Evolutionary conservation across 2,329 filamentous ascomycete genomes (phyloP), one percentile per base, ranked within the genome.

Genomic region (Aspergillus cejpii): DNA sequence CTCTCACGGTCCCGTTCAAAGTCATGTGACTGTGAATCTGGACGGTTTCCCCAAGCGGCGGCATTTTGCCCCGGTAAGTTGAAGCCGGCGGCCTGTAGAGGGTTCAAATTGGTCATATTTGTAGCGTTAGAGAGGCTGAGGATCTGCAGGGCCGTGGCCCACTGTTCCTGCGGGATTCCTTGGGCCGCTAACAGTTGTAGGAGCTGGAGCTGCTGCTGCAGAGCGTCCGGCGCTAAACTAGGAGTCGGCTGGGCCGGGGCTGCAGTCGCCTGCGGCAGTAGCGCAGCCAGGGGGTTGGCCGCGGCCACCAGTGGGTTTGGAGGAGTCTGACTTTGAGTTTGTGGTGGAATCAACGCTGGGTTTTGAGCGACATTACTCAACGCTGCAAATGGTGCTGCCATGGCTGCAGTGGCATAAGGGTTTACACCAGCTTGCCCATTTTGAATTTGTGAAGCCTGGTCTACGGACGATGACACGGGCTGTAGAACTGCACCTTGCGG

Each of bases 91-190:
- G 56, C 56, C 44, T 68, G 65, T 42, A 58, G 58, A 34, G 69
- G 57, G 49, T 59, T 59, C 50, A 63, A 53, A 47, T 61, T 64
- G 45, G 59, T 56, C 56, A 64, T 61, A 47, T 58, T 59, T 27
- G 61, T 55, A 28, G 55, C 53, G 51, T 60, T 66, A 39, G 68
- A 61, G 39, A 68, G 56, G 50, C 59, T 74, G 48, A 79, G 69
- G 41, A 77, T 71, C 55, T 74, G 68, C 26, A 79, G 59, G n/a
- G 77, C 73, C 2, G 75, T 73, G 5, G 66, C 81, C 68, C 87
- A 88, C 66, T 90, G 84, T 49, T 92, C 87, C 65, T 85, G 76
- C 2, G 85, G 78, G 20, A 92, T 74, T 38, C 87, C 87, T 64
- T 87, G 84, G 26, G 84, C 81, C 47, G 83, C 77, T 44, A 94